phyloP scores from a whole-genome alignment of 164 flowering plant species.

The Cinnamomum micranthum region DNA sequence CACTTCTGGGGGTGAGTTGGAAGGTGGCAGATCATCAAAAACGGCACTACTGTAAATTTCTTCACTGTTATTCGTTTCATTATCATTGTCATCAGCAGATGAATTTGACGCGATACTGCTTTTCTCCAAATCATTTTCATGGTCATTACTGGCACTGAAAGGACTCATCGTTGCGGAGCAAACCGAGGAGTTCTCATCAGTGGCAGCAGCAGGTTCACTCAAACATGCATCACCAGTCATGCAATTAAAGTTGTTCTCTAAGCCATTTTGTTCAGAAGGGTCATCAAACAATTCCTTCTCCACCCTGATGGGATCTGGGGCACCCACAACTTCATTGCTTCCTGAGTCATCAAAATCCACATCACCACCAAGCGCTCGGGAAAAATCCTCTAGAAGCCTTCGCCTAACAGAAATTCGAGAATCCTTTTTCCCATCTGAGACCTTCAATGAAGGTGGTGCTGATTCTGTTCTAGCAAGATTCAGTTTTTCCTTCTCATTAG shows the following conservation, averaged over 20 bases:
- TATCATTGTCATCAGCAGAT: constrained; percentile 45
- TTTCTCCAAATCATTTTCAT: constrained; percentile 52
- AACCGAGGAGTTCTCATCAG: constrained; percentile 57
- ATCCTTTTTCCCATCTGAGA: constrained; percentile 22
- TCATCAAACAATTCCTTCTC: constrained; percentile 6
- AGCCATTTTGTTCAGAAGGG: constrained; percentile 17
- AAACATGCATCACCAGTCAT: constrained; percentile 28
- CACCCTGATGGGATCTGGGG: constrained; percentile 21
- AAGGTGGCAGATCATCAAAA: constrained; percentile 34
- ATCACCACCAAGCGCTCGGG: constrained; percentile 39
- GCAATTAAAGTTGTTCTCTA: constrained; percentile 15
- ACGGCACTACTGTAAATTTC: constrained; percentile 17
- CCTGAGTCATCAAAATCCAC: constrained; percentile 28
- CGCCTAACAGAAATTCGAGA: constrained; percentile 50
- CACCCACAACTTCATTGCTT: constrained; percentile 18
- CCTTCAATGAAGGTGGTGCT: constrained; percentile 48
- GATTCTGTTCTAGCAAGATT: constrained; percentile 63
- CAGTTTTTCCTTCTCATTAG: constrained; percentile 47
- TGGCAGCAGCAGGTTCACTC: constrained; percentile 33
- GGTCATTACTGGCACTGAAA: constrained; percentile 37
- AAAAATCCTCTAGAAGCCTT: constrained; percentile 56
- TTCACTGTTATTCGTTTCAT: constrained; percentile 18
- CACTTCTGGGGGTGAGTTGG: constrained; percentile 31
- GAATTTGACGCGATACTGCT: constrained; percentile 66
- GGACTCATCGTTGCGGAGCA: constrained; percentile 61